A percentile compares a stretch with the other conserved stretches of the same genome.
phyloP scores from a whole-genome alignment of 148 eudicot species.

The Dysphania ambrosioides region DNA sequence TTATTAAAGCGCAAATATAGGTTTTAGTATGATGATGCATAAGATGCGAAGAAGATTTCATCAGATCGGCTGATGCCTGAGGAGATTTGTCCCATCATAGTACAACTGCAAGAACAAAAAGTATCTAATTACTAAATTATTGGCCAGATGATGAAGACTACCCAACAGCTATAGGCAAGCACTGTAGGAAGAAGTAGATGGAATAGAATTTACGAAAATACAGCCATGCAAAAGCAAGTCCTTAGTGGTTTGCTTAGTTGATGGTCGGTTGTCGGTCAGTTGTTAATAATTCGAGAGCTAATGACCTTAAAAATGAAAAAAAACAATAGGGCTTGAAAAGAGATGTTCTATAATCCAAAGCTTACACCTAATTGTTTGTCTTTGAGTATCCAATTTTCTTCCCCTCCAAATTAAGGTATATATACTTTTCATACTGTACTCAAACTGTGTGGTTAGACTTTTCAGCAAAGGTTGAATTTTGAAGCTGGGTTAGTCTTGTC shows the following conservation, averaged over 20 bases:
- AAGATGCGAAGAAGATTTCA: constrained; percentile 1
- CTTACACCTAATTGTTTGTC: too few species aligned
- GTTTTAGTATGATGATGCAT: background rate
- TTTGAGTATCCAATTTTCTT: background rate
- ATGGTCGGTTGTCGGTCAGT: background rate
- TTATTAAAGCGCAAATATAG: background rate
- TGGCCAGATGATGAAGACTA: background rate
- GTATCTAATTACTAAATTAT: background rate
- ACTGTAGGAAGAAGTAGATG: background rate
- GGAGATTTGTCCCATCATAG: background rate
- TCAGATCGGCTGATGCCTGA: background rate
- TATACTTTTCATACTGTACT: background rate
- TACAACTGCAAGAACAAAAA: background rate
- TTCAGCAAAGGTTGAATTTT: too few species aligned
- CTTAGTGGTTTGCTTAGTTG: constrained; percentile 1
- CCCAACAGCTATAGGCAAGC: background rate
- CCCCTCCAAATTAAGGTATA: constrained; percentile 11
- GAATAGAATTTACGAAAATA: too few species aligned
- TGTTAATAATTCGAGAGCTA: background rate
- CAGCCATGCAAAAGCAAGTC: background rate
- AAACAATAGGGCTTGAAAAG: too few species aligned
- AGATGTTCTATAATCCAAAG: too few species aligned
- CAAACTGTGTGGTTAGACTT: background rate
- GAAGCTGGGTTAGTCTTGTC: too few species aligned
- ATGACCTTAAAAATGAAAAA: too few species aligned